Evolutionary conservation across 2,329 filamentous ascomycete species (phyloP).

Genomic region (Corynespora cassiicola): DNA sequence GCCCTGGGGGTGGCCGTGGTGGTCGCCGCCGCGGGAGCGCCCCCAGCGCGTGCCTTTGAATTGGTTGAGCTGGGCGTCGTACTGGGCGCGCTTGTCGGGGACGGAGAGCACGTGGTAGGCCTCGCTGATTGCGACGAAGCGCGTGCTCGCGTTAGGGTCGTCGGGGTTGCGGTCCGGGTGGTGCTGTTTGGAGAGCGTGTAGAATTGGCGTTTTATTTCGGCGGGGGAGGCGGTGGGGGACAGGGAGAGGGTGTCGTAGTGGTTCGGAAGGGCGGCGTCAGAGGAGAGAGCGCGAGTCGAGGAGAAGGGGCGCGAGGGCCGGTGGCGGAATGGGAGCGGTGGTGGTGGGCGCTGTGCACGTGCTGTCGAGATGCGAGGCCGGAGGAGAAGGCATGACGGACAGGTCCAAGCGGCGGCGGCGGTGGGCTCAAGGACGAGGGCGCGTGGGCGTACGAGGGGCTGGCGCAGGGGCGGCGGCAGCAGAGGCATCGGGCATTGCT

Average conservation of each 20-base stretch:
- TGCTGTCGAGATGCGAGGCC: slow-evolving; percentile 8
- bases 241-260: slow-evolving; percentile 86
- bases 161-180: slow-evolving; percentile 89
- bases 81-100: slow-evolving; percentile 74
- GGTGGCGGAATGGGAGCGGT: slow-evolving; percentile 51
- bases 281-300: too few relatives aligned
- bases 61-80: slow-evolving; percentile 74
- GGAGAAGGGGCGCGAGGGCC: slow-evolving; percentile 45
- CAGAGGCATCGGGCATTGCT: slow-evolving; percentile 37
- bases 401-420: slow-evolving; percentile 24
- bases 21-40: slow-evolving; percentile 50
- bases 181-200: slow-evolving; percentile 86
- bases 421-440: too few relatives aligned
- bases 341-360: slow-evolving; percentile 11
- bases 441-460: slow-evolving; percentile 13
- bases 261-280: slow-evolving; percentile 60
- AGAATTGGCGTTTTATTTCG: slow-evolving; percentile 94
- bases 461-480: slow-evolving; percentile 22
- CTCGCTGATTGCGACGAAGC: slow-evolving; percentile 84
- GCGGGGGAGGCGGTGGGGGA: slow-evolving; percentile 69
- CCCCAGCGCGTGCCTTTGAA: slow-evolving; percentile 34
- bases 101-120: slow-evolving; percentile 81
- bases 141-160: slow-evolving; percentile 73
- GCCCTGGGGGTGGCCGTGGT: slow-evolving; percentile 63
- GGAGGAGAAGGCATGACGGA: slow-evolving; percentile 19